Percentiles rank a stretch among this genome's conserved stretches.
These are phyloP conservation scores for Kwoniella europaea DNA, from an alignment of 768 basidiomycete genomes.

Conservation along the genomic window DNA sequence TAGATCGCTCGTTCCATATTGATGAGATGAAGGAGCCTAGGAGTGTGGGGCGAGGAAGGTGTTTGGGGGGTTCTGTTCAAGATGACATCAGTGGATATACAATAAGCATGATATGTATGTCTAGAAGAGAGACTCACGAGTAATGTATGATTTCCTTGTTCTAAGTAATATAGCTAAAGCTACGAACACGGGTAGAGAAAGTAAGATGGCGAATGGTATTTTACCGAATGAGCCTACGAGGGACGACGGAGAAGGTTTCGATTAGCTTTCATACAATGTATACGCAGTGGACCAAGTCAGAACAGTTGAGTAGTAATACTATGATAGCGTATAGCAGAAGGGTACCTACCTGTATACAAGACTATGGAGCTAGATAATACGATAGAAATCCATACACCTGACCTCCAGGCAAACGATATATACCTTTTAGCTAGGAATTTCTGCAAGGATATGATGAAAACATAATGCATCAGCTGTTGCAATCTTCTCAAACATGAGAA, in stretches of 20 bases:
- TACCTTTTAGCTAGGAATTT: slow-evolving; percentile 35
- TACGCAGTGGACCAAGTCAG: too few relatives aligned
- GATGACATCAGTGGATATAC: too few relatives aligned
- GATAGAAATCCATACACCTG: slow-evolving; percentile 25
- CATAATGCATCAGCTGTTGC: too few relatives aligned
- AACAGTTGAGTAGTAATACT: too few relatives aligned
- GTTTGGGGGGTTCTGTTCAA: slow-evolving; percentile 24
- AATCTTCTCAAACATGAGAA: too few relatives aligned
- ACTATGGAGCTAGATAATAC: slow-evolving; percentile 18
- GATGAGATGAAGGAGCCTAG: slow-evolving; percentile 19
- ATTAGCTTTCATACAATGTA: slow-evolving; percentile 1
- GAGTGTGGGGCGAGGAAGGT: slow-evolving; percentile 16
- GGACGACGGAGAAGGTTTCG: neutral
- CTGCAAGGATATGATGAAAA: neutral
- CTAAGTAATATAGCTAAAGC: slow-evolving; percentile 33
- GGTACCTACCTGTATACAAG: slow-evolving; percentile 22
- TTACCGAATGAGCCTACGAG: slow-evolving; percentile 14
- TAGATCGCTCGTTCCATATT: slow-evolving; percentile 46
- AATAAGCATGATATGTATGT: too few relatives aligned
- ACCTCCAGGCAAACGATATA: slow-evolving; percentile 26
- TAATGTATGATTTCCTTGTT: slow-evolving; percentile 31
- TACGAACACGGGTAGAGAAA: slow-evolving; percentile 18
- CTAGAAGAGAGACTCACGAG: slow-evolving; percentile 22
- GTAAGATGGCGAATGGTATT: slow-evolving; percentile 18
- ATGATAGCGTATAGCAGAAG: neutral